Conservation (phyloP, 257 asterid species). For the Jaltomata sinuosa region DNA sequence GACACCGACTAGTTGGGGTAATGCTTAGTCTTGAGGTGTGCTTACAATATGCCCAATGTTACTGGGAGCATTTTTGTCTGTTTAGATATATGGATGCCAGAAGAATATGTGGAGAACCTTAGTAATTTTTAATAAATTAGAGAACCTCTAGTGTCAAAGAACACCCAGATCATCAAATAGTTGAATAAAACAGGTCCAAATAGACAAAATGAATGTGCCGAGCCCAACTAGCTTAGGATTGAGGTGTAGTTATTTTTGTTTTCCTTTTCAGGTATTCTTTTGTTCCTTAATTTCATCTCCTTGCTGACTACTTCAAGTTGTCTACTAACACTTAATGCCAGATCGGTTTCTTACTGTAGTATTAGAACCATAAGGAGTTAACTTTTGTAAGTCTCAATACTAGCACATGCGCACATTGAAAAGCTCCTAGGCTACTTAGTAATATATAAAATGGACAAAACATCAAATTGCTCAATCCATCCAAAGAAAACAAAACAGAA, state of each 20-base stretch:
- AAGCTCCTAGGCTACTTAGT: not conserved
- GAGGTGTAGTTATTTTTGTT: not conserved
- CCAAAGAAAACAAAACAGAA: not conserved
- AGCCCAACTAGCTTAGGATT: not conserved
- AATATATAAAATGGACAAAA: not conserved
- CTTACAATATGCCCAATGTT: not conserved
- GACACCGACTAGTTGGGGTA: not conserved
- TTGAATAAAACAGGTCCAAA: not conserved
- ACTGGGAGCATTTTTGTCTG: not conserved
- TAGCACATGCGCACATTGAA: not conserved
- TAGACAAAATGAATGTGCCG: not conserved
- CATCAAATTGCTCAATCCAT: not conserved
- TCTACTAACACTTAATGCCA: not conserved
- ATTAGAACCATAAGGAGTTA: not conserved
- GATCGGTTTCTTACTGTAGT: not conserved
- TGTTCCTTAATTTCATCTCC: not conserved
- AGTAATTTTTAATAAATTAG: not conserved
- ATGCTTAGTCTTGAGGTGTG: not conserved
- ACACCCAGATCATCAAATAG: not conserved
- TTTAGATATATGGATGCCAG: not conserved
- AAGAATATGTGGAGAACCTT: not conserved
- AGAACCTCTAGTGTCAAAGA: not conserved
- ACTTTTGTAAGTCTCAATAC: not conserved
- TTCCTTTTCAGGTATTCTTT: not conserved
- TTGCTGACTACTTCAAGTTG: not conserved